These are phyloP conservation scores for Podaxis sp. DNA, from an alignment of 768 basidiomycete species.

Conservation along the genomic window DNA sequence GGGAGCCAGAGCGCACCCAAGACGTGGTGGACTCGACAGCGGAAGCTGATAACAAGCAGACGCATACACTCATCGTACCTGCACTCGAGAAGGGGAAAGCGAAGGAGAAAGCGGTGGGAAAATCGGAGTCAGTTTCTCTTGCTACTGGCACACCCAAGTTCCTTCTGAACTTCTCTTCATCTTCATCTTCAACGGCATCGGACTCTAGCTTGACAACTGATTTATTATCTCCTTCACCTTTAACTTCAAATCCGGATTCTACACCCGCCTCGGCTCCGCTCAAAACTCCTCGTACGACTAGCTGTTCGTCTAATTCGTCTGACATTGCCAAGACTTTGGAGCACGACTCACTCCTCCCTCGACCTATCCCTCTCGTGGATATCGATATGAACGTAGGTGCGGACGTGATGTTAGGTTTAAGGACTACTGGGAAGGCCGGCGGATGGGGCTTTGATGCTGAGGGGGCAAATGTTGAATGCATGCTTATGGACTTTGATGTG, in stretches of 20 bases:
- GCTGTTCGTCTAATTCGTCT: constrained; percentile 1
- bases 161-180: constrained; percentile 7
- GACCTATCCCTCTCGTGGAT: constrained; percentile 1
- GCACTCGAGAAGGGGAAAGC: background rate
- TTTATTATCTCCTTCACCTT: background rate
- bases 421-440: background rate
- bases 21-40: background rate
- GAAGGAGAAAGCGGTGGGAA: background rate
- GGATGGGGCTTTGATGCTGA: constrained; percentile 6
- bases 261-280: background rate
- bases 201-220: background rate
- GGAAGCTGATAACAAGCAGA: background rate
- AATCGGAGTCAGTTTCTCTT: background rate
- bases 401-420: background rate
- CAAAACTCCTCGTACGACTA: background rate
- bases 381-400: background rate
- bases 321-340: constrained; percentile 6
- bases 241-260: constrained; percentile 1
- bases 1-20: background rate
- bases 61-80: background rate
- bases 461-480: background rate
- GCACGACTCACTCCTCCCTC: background rate
- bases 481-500: background rate
- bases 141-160: background rate
- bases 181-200: constrained; percentile 1